Evolutionary conservation across 2,329 filamentous ascomycete genomes (phyloP).

Genomic region (Aaosphaeria arxii): DNA sequence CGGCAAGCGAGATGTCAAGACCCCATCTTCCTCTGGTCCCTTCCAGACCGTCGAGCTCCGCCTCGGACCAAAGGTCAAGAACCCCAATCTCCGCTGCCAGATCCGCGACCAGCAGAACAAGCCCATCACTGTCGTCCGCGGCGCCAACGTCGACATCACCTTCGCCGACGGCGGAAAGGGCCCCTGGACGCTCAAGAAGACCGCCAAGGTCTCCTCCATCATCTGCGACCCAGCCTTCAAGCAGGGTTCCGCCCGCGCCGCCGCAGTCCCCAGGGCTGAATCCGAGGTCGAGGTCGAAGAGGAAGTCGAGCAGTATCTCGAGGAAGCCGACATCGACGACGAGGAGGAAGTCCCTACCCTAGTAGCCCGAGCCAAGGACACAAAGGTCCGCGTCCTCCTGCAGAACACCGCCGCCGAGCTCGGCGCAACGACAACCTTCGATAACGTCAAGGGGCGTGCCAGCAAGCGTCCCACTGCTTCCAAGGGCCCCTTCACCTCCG

Average conservation of each 20-base stretch:
- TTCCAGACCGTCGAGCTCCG: conserved; percentile 9
- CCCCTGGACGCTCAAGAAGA: conserved; percentile 4
- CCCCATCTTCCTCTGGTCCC: conserved; percentile 1
- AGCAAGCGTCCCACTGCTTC: conserved; percentile 1
- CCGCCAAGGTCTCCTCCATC: conserved; percentile 1
- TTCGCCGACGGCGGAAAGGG: conserved; percentile 10
- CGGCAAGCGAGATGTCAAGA: conserved; percentile 4
- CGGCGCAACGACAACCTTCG: conserved; percentile 5
- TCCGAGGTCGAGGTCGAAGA: neutral
- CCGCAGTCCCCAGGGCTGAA: neutral
- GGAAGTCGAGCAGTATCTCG: neutral
- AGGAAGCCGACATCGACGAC: neutral
- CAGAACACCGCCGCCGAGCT: conserved; percentile 1
- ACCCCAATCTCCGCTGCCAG: conserved; percentile 12
- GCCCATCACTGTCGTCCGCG: conserved; percentile 10
- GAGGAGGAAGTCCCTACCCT: conserved; percentile 1
- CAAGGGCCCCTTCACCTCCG: conserved; percentile 8
- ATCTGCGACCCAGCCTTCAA: conserved; percentile 7
- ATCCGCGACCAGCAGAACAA: conserved; percentile 7
- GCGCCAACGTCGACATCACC: conserved; percentile 11
- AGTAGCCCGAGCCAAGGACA: conserved; percentile 1
- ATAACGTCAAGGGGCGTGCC: conserved; percentile 3
- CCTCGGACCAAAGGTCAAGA: conserved; percentile 6
- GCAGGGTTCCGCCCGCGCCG: neutral
- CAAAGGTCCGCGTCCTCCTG: neutral